Evolutionary conservation across 306 rosid genomes (phyloP).

Genomic region (Fragaria vesca): DNA sequence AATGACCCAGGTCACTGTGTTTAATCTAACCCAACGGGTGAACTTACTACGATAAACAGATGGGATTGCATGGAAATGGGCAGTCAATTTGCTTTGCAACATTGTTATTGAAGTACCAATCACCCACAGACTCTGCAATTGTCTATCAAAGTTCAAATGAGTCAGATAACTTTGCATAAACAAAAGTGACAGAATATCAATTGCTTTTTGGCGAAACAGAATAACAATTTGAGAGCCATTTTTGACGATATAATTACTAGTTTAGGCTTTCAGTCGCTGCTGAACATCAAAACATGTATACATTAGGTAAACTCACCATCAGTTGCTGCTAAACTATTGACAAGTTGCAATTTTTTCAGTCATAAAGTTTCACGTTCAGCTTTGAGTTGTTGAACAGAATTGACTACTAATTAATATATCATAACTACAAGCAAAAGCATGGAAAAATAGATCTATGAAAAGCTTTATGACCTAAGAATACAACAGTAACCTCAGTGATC

Average conservation of each 20-base stretch:
- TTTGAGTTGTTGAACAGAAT: neutral
- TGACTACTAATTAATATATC: neutral
- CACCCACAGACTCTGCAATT: constrained; percentile 83
- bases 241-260: neutral
- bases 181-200: neutral
- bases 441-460: too few species aligned
- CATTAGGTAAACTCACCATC: neutral
- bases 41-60: constrained; percentile 36
- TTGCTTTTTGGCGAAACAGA: neutral
- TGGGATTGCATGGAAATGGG: constrained; percentile 90
- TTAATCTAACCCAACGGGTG: too few species aligned
- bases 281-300: neutral
- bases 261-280: neutral
- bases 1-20: too few species aligned
- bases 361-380: neutral
- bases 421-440: neutral
- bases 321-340: neutral
- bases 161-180: neutral
- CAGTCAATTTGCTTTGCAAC: constrained; percentile 63
- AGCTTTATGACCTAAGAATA: neutral
- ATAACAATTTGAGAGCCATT: neutral
- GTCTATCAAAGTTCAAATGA: constrained; percentile 44
- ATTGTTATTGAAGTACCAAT: constrained; percentile 69
- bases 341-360: neutral
- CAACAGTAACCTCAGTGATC: neutral